Percentiles rank a stretch among this genome's conserved stretches.
Evolutionary conservation across 2,329 filamentous ascomycete species (phyloP).

Genomic region (Penicillium vulpinum): DNA sequence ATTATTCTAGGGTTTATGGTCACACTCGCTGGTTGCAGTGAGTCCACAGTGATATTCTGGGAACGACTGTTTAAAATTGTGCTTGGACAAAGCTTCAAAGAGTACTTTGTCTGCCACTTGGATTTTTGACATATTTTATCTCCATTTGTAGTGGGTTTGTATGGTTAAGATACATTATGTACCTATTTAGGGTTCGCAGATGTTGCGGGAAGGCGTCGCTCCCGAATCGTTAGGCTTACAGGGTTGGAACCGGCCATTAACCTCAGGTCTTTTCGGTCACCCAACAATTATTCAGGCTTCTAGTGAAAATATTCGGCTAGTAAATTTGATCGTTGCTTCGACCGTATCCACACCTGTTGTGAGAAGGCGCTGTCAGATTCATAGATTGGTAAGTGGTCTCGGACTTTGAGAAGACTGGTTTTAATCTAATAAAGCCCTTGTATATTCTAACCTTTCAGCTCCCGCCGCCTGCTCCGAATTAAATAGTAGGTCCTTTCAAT

Average conservation of each 20-base stretch:
- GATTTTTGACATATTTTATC: not conserved
- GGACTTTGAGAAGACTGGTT: not conserved
- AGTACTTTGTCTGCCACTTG: not conserved
- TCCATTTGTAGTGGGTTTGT: not conserved
- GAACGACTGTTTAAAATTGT: not conserved
- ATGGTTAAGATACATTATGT: not conserved
- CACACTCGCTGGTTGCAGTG: too few species aligned
- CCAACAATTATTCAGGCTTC: not conserved
- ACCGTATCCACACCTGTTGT: not conserved
- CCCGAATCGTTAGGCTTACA: not conserved
- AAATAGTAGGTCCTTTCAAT: not conserved
- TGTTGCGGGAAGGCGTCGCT: conserved; percentile 22
- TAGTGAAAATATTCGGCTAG: not conserved
- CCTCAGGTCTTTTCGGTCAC: not conserved
- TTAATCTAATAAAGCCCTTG: not conserved
- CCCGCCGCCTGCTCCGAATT: not conserved
- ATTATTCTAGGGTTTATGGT: not conserved
- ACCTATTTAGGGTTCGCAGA: conserved; percentile 12
- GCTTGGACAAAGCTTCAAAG: not conserved
- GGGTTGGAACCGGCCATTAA: not conserved
- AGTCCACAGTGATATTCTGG: not conserved
- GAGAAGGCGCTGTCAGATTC: conserved; percentile 1
- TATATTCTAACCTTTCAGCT: not conserved
- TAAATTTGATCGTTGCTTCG: not conserved
- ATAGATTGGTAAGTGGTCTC: not conserved